These are phyloP conservation scores for Grammothele lineata DNA, from an alignment of 768 basidiomycete genomes.

Conservation along the genomic window DNA sequence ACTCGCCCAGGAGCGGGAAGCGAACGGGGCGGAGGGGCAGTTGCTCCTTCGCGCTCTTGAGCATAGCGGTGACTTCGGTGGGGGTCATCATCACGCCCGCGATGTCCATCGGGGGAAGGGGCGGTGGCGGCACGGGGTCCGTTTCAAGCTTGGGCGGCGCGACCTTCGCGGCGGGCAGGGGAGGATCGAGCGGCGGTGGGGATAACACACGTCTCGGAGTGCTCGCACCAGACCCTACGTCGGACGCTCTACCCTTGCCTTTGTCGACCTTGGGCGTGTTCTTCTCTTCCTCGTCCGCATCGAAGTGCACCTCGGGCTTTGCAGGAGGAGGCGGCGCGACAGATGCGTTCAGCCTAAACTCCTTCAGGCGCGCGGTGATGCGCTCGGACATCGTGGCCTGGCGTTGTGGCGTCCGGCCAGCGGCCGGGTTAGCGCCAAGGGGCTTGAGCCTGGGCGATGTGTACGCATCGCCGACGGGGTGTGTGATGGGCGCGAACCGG, in stretches of 20 bases:
- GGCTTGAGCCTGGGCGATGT: constrained; percentile 74
- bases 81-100: constrained; percentile 72
- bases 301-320: constrained; percentile 25
- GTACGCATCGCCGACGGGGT: constrained; percentile 59
- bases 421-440: constrained; percentile 36
- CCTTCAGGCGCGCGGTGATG: constrained; percentile 77
- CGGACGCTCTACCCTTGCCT: constrained; percentile 69
- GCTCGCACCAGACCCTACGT: constrained; percentile 30
- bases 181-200: constrained; percentile 54
- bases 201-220: constrained; percentile 36
- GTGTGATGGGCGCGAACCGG: constrained; percentile 77
- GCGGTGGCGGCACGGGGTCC: constrained; percentile 36
- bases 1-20: constrained; percentile 80
- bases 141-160: constrained; percentile 18
- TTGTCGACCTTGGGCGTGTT: constrained; percentile 66
- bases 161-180: constrained; percentile 39
- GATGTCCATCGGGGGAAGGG: constrained; percentile 57
- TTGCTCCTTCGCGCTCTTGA: constrained; percentile 67
- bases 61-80: constrained; percentile 59
- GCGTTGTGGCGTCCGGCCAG: constrained; percentile 51
- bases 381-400: constrained; percentile 84
- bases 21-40: constrained; percentile 68
- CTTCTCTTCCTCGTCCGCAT: constrained; percentile 28
- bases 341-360: constrained; percentile 59
- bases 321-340: constrained; percentile 1